These are phyloP conservation scores for Clohesyomyces aquaticus DNA, from an alignment of 495 filamentous ascomycete genomes.

Conservation along the genomic window DNA sequence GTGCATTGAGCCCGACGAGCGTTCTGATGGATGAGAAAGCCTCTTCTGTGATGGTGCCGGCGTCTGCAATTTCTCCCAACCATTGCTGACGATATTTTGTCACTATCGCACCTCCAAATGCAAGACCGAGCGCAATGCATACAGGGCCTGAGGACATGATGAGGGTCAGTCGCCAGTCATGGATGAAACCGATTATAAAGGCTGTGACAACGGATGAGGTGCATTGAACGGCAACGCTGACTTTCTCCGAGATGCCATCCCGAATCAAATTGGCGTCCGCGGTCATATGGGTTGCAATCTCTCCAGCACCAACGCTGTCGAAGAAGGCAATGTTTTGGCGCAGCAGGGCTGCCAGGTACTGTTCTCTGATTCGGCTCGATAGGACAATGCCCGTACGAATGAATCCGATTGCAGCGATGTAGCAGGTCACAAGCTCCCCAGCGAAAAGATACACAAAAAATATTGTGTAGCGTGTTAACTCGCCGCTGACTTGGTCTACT, in stretches of 20 bases:
- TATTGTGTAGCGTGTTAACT: constrained; percentile 68
- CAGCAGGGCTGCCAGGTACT: constrained; percentile 80
- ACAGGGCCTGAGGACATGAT: constrained; percentile 77
- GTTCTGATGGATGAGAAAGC: constrained; percentile 91
- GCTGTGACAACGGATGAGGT: constrained; percentile 80
- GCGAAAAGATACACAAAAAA: constrained; percentile 91
- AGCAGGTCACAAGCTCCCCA: constrained; percentile 79
- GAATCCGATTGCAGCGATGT: constrained; percentile 81
- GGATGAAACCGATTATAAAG: constrained; percentile 87
- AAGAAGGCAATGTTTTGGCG: constrained; percentile 90
- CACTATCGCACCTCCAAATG: constrained; percentile 69
- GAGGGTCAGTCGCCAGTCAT: constrained; percentile 81
- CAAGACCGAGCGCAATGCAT: constrained; percentile 74
- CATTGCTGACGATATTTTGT: constrained; percentile 77
- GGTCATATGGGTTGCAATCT: constrained; percentile 89
- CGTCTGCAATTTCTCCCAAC: constrained; percentile 73
- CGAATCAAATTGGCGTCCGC: constrained; percentile 87
- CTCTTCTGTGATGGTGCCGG: constrained; percentile 88
- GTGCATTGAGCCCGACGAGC: constrained; percentile 84
- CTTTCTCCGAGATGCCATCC: constrained; percentile 86
- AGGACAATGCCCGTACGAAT: constrained; percentile 92
- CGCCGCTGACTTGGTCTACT: constrained; percentile 59
- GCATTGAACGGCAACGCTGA: constrained; percentile 74
- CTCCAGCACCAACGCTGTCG: constrained; percentile 85
- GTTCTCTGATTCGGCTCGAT: constrained; percentile 77